Percentiles rank a stretch among this genome's conserved stretches.
Conservation (phyloP, 176 grass and related monocot species). For the Aegilops umbellulata region DNA sequence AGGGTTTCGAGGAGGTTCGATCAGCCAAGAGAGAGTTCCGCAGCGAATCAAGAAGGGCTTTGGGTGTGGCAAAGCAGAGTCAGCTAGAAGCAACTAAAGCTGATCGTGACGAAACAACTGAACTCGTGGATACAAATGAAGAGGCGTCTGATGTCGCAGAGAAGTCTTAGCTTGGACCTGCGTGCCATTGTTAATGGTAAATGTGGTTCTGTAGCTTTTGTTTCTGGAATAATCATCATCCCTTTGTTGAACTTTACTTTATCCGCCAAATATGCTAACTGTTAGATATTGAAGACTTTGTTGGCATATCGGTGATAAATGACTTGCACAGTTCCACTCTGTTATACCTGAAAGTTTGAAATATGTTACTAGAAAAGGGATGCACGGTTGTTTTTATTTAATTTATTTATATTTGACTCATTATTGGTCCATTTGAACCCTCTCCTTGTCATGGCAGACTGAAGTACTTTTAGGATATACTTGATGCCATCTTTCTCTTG, state of each 20-base stretch:
- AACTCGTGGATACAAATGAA: slow-evolving; percentile 33
- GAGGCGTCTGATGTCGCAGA: slow-evolving; percentile 8
- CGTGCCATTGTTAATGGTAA: slow-evolving; percentile 32
- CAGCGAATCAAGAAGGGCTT: slow-evolving; percentile 52
- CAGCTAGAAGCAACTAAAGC: slow-evolving; percentile 39
- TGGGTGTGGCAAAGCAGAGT: slow-evolving; percentile 48
- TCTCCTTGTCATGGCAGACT: neutral
- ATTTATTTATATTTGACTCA: neutral
- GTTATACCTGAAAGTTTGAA: neutral
- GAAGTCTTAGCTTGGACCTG: slow-evolving; percentile 27
- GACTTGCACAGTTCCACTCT: neutral
- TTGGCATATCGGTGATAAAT: neutral
- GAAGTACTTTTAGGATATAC: neutral
- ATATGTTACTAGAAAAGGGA: neutral
- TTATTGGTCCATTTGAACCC: neutral
- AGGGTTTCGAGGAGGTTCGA: slow-evolving; percentile 51
- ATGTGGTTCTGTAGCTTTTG: neutral
- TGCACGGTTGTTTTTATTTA: neutral
- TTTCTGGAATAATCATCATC: slow-evolving; percentile 15
- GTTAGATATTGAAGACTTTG: neutral
- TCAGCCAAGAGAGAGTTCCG: slow-evolving; percentile 47
- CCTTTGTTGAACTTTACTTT: neutral
- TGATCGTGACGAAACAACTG: slow-evolving; percentile 13
- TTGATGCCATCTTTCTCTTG: slow-evolving; percentile 8
- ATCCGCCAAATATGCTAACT: neutral